Conservation (phyloP, 495 filamentous ascomycete species). For the Tuber indicum region DNA sequence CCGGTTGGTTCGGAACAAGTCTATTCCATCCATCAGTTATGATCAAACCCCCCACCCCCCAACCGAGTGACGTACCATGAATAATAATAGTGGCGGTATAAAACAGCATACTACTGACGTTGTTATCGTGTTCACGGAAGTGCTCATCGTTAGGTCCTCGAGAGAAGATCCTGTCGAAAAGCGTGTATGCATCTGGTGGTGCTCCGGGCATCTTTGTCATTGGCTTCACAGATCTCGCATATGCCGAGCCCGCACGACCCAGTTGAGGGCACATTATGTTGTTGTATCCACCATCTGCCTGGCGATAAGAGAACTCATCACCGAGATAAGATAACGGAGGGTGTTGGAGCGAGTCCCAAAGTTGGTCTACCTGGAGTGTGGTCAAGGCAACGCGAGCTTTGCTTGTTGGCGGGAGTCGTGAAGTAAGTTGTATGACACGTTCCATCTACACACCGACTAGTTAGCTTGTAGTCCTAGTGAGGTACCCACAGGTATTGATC, state of each 20-base stretch:
- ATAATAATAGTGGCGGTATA: conserved; percentile 87
- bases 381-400: conserved; percentile 52
- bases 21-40: conserved; percentile 43
- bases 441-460: conserved; percentile 52
- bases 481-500: background rate
- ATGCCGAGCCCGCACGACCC: conserved; percentile 55
- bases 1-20: conserved; percentile 59
- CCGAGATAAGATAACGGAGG: conserved; percentile 57
- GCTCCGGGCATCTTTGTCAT: conserved; percentile 55
- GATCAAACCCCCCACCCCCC: background rate
- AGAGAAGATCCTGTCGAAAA: conserved; percentile 71
- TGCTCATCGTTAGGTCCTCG: conserved; percentile 48
- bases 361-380: conserved; percentile 53
- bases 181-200: conserved; percentile 65
- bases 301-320: conserved; percentile 53
- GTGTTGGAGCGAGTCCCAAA: conserved; percentile 66
- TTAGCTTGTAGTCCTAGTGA: background rate
- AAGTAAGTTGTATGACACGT: conserved; percentile 66
- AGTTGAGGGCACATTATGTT: conserved; percentile 57
- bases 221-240: conserved; percentile 68
- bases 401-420: conserved; percentile 54
- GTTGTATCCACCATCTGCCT: conserved; percentile 66
- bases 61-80: conserved; percentile 52
- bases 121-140: conserved; percentile 63
- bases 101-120: conserved; percentile 81